Percentiles rank a stretch among this genome's conserved stretches.
Evolutionary conservation across 768 basidiomycete genomes (phyloP).

Genomic region (Panus rudis): DNA sequence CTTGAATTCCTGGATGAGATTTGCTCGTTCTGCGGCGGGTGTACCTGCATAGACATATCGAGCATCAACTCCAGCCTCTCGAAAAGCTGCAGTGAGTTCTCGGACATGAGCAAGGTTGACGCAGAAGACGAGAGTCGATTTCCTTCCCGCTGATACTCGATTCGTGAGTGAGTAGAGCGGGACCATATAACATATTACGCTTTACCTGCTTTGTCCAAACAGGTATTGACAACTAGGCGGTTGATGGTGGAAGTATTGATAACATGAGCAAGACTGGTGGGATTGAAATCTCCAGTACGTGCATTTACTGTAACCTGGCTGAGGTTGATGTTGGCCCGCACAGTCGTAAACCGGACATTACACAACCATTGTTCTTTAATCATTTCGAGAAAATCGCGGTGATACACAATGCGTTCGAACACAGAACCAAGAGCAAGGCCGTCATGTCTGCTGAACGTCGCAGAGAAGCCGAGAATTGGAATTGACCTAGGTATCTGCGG

Average conservation of each 20-base stretch:
- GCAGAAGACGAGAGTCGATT: conserved; percentile 90
- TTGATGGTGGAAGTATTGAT: conserved; percentile 80
- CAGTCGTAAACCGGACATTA: conserved; percentile 77
- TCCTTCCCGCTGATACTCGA: conserved; percentile 42
- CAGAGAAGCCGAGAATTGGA: conserved; percentile 90
- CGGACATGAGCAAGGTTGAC: conserved; percentile 78
- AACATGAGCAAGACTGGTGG: conserved; percentile 69
- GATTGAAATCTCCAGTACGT: conserved; percentile 73
- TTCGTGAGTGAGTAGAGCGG: conserved; percentile 1
- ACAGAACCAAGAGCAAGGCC: conserved; percentile 83
- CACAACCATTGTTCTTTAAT: conserved; percentile 92
- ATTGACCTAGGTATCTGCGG: conserved; percentile 32
- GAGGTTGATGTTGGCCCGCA: conserved; percentile 69
- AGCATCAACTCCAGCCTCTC: conserved; percentile 74
- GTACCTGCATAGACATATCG: conserved; percentile 72
- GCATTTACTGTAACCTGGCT: conserved; percentile 58
- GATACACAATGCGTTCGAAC: conserved; percentile 89
- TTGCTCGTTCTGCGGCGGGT: conserved; percentile 52
- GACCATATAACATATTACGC: background rate
- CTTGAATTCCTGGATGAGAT: conserved; percentile 61
- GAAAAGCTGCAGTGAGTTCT: conserved; percentile 66
- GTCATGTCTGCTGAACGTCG: conserved; percentile 91
- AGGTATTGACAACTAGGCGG: conserved; percentile 69
- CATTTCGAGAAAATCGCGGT: conserved; percentile 87
- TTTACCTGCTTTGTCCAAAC: conserved; percentile 81